A percentile compares a stretch with the other conserved stretches of the same genome.
These are phyloP conservation scores for Acacia melanoxylon DNA, from an alignment of 306 rosid species.

Conservation along the genomic window DNA sequence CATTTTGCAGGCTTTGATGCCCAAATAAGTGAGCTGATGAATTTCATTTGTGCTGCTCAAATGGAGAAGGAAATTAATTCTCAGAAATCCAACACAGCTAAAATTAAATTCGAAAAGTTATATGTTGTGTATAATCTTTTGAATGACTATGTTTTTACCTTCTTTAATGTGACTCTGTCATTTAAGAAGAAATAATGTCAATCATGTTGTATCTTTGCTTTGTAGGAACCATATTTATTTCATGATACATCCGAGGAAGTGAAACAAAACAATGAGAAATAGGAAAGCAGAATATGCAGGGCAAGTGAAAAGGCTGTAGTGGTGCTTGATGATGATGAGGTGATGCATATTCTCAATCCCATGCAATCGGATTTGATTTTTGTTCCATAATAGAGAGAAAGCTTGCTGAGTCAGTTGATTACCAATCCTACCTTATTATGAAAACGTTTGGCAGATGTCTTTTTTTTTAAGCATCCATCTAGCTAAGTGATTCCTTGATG, in stretches of 20 bases:
- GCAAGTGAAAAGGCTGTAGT: not conserved
- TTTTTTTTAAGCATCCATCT: not conserved
- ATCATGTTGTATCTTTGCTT: not conserved
- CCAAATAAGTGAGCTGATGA: not conserved
- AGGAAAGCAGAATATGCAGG: not conserved
- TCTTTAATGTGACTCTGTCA: not conserved
- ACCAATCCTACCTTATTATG: not conserved
- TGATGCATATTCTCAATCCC: not conserved
- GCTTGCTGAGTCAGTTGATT: not conserved
- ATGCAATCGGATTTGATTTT: not conserved
- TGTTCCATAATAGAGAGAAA: not conserved
- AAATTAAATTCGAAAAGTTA: not conserved
- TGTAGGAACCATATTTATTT: not conserved
- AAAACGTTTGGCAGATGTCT: not conserved
- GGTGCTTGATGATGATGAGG: not conserved
- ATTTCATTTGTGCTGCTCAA: not conserved
- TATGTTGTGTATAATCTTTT: not conserved
- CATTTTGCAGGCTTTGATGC: not conserved
- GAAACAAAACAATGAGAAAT: not conserved
- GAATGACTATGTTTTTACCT: not conserved
- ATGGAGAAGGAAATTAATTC: not conserved
- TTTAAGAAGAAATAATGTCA: not conserved
- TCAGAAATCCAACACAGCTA: not conserved
- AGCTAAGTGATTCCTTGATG: not conserved
- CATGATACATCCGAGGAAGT: not conserved